phyloP scores from a whole-genome alignment of 139 green algal genomes.

The Chara braunii region DNA sequence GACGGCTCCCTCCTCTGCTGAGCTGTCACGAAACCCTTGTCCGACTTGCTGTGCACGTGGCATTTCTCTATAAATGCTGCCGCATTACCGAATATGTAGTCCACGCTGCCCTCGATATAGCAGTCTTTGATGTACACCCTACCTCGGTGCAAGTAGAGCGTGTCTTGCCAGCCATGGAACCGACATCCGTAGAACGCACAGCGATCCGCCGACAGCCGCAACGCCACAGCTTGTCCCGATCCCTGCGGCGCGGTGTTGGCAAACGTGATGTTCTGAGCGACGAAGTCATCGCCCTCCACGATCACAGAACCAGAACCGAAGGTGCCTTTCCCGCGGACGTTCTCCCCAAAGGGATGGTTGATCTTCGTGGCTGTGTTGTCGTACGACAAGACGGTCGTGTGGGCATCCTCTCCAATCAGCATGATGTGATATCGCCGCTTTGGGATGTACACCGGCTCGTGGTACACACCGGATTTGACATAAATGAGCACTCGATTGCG shows the following conservation, averaged over 20 bases:
- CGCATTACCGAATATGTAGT: no score
- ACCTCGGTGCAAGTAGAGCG: background rate
- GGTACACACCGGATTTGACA: background rate
- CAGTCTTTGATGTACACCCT: no score
- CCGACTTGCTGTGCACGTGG: no score
- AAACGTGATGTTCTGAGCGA: background rate
- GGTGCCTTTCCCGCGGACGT: background rate
- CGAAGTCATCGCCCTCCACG: slow-evolving; percentile 3
- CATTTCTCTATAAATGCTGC: no score
- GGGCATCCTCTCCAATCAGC: background rate
- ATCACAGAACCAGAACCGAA: background rate
- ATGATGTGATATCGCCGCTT: slow-evolving; percentile 4
- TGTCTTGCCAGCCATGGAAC: background rate
- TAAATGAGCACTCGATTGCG: background rate
- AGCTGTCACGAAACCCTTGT: no score
- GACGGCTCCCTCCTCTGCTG: no score
- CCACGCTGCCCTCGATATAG: no score
- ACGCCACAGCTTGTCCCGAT: background rate
- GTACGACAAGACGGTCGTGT: background rate
- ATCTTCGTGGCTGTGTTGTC: background rate
- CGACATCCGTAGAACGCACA: background rate
- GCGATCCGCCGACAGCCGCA: background rate
- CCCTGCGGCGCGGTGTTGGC: background rate
- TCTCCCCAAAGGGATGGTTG: background rate
- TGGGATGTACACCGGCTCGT: background rate